Conservation (phyloP, 2,329 filamentous ascomycete species). For the Fusarium burgessii region DNA sequence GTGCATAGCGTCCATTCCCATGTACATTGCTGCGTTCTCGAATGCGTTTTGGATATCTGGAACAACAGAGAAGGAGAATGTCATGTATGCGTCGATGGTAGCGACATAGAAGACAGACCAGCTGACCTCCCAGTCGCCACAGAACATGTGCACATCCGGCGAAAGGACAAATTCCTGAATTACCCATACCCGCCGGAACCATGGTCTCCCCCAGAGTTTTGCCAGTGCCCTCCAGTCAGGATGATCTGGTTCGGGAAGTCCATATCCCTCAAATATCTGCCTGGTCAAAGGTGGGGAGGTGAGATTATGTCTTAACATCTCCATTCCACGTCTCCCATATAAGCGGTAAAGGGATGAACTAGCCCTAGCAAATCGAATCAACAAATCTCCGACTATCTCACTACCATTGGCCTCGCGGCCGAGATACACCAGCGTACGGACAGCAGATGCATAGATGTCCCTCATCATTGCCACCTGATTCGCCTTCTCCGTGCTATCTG, state of each 20-base stretch:
- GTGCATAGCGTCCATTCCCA: background rate
- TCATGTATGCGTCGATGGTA: background rate
- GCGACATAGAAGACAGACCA: background rate
- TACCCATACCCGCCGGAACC: background rate
- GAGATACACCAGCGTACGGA: background rate
- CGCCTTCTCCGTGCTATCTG: background rate
- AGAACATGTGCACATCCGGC: background rate
- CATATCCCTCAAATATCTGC: rapidly evolving
- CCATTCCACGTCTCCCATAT: background rate
- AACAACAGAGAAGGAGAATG: background rate
- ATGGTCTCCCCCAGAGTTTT: background rate
- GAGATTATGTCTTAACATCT: rapidly evolving
- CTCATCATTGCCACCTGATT: background rate
- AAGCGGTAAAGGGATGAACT: rapidly evolving
- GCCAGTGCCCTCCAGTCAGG: background rate
- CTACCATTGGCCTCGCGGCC: background rate
- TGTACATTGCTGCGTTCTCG: rapidly evolving
- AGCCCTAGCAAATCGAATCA: rapidly evolving
- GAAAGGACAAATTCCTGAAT: background rate
- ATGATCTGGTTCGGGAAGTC: rapidly evolving
- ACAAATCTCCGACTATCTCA: rapidly evolving
- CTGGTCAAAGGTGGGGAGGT: background rate
- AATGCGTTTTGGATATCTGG: background rate
- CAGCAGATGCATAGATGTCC: background rate
- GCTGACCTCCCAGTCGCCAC: background rate